Conservation (phyloP, 2,329 filamentous ascomycete species). For the Penicillium crustosum region DNA sequence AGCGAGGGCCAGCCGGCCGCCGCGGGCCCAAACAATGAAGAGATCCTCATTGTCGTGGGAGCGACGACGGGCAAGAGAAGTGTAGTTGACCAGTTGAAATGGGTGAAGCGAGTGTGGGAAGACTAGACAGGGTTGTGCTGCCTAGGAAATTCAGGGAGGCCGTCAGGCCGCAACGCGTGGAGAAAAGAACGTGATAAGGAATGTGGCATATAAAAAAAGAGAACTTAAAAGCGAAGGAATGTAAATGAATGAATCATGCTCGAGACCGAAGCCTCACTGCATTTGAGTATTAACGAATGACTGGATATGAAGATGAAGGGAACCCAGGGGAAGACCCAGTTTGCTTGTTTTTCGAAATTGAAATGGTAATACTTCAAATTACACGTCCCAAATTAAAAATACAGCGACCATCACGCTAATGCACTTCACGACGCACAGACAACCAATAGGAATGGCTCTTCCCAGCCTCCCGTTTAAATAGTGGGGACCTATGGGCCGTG, state of each 20-base stretch:
- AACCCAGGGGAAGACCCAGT: slow-evolving; percentile 6
- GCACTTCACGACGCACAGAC: neutral
- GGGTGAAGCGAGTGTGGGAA: slow-evolving; percentile 17
- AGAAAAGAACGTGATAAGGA: slow-evolving; percentile 19
- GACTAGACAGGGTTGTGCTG: slow-evolving; percentile 13
- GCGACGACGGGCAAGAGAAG: slow-evolving; percentile 37
- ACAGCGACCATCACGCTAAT: slow-evolving; percentile 1
- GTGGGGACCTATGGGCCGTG: slow-evolving; percentile 4
- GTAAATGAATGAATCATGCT: slow-evolving; percentile 18
- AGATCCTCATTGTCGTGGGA: slow-evolving; percentile 43
- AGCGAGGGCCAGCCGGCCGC: slow-evolving; percentile 41
- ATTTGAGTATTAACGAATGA: slow-evolving; percentile 33
- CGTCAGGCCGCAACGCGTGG: slow-evolving; percentile 24
- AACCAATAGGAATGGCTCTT: slow-evolving; percentile 1
- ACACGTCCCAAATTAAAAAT: slow-evolving; percentile 8
- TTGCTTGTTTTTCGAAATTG: slow-evolving; percentile 3
- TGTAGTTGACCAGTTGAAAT: slow-evolving; percentile 8
- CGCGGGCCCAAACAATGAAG: slow-evolving; percentile 47
- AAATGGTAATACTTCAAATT: slow-evolving; percentile 4
- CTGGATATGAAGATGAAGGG: slow-evolving; percentile 15
- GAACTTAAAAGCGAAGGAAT: slow-evolving; percentile 12
- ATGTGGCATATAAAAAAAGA: slow-evolving; percentile 13
- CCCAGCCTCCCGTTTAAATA: slow-evolving; percentile 5
- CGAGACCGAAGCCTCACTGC: slow-evolving; percentile 19
- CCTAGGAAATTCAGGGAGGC: slow-evolving; percentile 21